Evolutionary conservation across 108 stramenopile genomes (phyloP).

Genomic region (Discostella pseudostelligera): DNA sequence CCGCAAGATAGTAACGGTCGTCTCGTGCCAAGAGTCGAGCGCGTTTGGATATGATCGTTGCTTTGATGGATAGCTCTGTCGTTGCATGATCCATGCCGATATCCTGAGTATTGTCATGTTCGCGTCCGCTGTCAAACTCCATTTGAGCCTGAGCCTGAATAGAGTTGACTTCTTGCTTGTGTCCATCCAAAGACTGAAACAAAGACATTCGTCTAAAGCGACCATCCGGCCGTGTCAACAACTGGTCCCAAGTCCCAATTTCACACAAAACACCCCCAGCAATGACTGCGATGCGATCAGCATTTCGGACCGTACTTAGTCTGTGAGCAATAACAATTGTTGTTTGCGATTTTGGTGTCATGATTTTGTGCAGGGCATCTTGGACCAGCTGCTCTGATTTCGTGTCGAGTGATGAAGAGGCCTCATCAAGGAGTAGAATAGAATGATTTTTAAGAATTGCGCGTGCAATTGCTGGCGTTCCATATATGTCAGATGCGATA

Average conservation of each 20-base stretch:
- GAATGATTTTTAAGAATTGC: slow-evolving; percentile 24
- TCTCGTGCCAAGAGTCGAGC: slow-evolving; percentile 4
- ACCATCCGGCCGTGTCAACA: slow-evolving; percentile 30
- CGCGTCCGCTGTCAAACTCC: background rate
- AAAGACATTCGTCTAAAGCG: slow-evolving; percentile 16
- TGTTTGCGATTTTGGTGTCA: slow-evolving; percentile 22
- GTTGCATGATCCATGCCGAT: background rate
- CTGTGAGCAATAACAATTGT: slow-evolving; percentile 47
- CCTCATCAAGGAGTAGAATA: background rate
- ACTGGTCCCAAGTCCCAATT: slow-evolving; percentile 57
- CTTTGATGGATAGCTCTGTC: background rate
- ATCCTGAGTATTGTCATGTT: background rate
- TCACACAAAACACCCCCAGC: slow-evolving; percentile 44
- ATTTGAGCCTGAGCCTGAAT: background rate
- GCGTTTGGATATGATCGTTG: background rate
- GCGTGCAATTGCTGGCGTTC: slow-evolving; percentile 31
- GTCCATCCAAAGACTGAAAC: slow-evolving; percentile 6
- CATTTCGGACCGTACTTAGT: slow-evolving; percentile 48
- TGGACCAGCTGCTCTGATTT: slow-evolving; percentile 50
- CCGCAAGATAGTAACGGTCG: background rate
- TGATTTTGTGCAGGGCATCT: slow-evolving; percentile 43
- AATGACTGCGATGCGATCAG: slow-evolving; percentile 64
- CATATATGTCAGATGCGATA: no score
- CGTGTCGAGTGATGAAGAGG: slow-evolving; percentile 42
- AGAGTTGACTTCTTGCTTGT: background rate